Conservation (phyloP, 192 early-diverging fungal species). For the Backusella westeae region DNA sequence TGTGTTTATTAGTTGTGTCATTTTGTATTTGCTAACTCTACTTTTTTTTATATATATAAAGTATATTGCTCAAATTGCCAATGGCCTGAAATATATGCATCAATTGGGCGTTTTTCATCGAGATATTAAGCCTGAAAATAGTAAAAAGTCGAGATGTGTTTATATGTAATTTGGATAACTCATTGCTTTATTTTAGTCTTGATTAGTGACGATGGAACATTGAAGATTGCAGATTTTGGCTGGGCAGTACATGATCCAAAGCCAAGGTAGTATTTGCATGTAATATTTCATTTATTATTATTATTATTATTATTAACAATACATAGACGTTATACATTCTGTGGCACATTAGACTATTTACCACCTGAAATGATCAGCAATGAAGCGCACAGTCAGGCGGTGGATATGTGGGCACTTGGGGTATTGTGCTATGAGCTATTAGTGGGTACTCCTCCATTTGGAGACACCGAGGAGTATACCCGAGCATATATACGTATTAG, state of each 20-base stretch:
- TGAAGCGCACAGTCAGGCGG: constrained; percentile 65
- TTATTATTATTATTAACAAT: constrained; percentile 11
- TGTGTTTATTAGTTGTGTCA: not conserved
- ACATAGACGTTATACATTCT: constrained; percentile 76
- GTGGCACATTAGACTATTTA: constrained; percentile 95
- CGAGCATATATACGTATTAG: constrained; percentile 81
- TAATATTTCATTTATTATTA: constrained; percentile 38
- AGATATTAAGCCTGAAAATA: constrained; percentile 82
- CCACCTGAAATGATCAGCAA: constrained; percentile 95
- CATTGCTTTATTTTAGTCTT: constrained; percentile 37
- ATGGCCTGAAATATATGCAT: constrained; percentile 79
- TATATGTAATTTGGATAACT: not conserved
- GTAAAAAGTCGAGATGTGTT: constrained; percentile 24
- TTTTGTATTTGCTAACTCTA: not conserved
- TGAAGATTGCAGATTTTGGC: constrained; percentile 96
- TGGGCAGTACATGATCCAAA: constrained; percentile 92
- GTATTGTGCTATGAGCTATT: constrained; percentile 92
- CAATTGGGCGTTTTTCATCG: constrained; percentile 89
- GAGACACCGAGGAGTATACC: constrained; percentile 55
- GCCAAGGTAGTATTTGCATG: constrained; percentile 64
- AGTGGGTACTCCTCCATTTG: constrained; percentile 88
- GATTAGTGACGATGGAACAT: constrained; percentile 71
- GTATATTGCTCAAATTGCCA: constrained; percentile 84
- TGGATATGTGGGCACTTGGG: constrained; percentile 94
- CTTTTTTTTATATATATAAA: constrained; percentile 18